Conservation (phyloP, 116 monocot species). For the Iris pallida region DNA sequence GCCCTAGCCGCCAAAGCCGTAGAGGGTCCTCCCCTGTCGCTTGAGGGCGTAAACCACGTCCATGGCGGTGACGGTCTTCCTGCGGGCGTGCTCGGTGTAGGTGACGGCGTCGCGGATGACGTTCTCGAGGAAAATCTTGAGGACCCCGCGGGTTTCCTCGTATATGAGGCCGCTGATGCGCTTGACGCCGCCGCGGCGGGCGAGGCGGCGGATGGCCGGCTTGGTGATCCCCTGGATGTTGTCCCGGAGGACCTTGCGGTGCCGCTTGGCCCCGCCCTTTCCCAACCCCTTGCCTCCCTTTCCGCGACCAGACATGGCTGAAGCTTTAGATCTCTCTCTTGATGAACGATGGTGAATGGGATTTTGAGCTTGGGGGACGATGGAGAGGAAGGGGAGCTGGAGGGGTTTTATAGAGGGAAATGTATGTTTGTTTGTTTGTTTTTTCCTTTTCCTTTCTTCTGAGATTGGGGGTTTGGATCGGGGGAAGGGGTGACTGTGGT, state of each 20-base stretch:
- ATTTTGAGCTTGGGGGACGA: no score
- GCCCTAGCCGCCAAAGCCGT: constrained; percentile 39
- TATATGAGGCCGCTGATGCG: constrained; percentile 53
- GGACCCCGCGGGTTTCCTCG: constrained; percentile 47
- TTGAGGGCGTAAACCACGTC: constrained; percentile 56
- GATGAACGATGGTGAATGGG: no score
- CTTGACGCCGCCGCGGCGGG: constrained; percentile 50
- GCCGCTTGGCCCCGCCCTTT: constrained; percentile 33
- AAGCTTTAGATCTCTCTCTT: no score
- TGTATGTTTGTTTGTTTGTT: no score
- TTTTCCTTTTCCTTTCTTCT: no score
- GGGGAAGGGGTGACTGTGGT: no score
- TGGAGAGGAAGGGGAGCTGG: no score
- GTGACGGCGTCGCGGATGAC: constrained; percentile 54
- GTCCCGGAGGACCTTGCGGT: constrained; percentile 33
- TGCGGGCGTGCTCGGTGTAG: constrained; percentile 51
- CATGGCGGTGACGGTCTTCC: constrained; percentile 54
- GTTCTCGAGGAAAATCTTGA: constrained; percentile 55
- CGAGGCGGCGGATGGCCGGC: constrained; percentile 38
- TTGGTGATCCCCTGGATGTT: constrained; percentile 36
- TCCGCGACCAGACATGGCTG: constrained; percentile 5
- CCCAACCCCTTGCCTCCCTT: constrained; percentile 15
- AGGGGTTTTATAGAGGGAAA: no score
- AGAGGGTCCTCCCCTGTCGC: constrained; percentile 49
- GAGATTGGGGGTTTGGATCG: no score